A percentile compares a stretch with the other conserved stretches of the same genome.
Conservation (phyloP, 2,329 filamentous ascomycete genomes). For the Fusarium sp. region DNA sequence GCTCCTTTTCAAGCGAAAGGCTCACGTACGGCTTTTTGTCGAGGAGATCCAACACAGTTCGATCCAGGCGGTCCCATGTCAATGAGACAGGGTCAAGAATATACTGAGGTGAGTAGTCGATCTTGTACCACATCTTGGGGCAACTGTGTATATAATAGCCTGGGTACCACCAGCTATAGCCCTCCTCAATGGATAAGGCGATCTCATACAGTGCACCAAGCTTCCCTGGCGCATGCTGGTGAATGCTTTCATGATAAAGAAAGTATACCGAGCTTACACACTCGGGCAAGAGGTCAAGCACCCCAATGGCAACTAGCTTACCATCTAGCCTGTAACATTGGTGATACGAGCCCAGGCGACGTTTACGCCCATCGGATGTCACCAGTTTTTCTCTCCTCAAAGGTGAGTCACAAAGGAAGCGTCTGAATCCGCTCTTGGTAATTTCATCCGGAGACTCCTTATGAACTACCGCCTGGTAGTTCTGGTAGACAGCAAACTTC, state of each 20-base stretch:
- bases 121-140: conserved; percentile 87
- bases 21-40: conserved; percentile 67
- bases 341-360: conserved; percentile 76
- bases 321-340: conserved; percentile 85
- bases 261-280: conserved; percentile 87
- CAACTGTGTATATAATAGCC: conserved; percentile 86
- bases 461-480: conserved; percentile 80
- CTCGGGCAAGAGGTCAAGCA: conserved; percentile 79
- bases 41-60: conserved; percentile 57
- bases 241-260: conserved; percentile 79
- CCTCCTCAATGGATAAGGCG: conserved; percentile 71
- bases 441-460: conserved; percentile 70
- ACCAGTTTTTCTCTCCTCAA: conserved; percentile 58
- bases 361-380: conserved; percentile 59
- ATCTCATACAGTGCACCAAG: conserved; percentile 79
- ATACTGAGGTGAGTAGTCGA: conserved; percentile 78
- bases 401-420: conserved; percentile 79
- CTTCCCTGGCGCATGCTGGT: conserved; percentile 76
- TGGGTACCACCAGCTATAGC: conserved; percentile 81
- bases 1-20: conserved; percentile 50
- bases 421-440: conserved; percentile 68
- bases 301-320: conserved; percentile 76
- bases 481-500: conserved; percentile 76
- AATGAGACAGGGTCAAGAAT: conserved; percentile 75
- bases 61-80: conserved; percentile 68